Percentiles rank a stretch among this genome's conserved stretches.
phyloP scores from a whole-genome alignment of 1,284 basidiomycete species.

The Cutaneotrichosporon cyanovorans region DNA sequence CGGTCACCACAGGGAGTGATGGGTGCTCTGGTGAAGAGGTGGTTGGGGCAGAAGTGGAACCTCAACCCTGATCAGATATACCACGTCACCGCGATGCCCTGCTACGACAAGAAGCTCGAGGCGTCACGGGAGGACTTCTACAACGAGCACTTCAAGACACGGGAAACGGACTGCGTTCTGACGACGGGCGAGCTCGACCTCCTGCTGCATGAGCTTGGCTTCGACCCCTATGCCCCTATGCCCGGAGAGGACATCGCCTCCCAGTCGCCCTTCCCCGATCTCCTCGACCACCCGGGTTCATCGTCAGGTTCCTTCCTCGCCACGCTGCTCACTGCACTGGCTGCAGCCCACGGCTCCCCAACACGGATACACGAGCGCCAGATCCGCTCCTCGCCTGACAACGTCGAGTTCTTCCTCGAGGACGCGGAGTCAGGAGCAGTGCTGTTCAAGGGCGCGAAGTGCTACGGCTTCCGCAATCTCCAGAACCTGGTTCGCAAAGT shows the following conservation, averaged over 20 bases:
- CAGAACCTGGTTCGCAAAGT: conserved; percentile 95
- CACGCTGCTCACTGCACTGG: conserved; percentile 55
- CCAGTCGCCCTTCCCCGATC: conserved; percentile 55
- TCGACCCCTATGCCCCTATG: conserved; percentile 61
- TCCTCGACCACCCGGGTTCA: conserved; percentile 71
- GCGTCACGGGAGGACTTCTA: conserved; percentile 89
- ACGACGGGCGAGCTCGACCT: conserved; percentile 92
- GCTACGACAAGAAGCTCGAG: conserved; percentile 99
- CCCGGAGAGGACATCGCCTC: conserved; percentile 47
- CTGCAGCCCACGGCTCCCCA: conserved; percentile 50
- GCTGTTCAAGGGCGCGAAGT: conserved; percentile 86
- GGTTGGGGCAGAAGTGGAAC: conserved; percentile 60
- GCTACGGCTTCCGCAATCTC: conserved; percentile 95
- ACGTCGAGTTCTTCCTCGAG: conserved; percentile 58
- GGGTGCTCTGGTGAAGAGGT: conserved; percentile 85
- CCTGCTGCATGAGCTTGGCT: conserved; percentile 72
- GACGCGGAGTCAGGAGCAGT: conserved; percentile 51
- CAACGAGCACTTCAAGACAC: conserved; percentile 64
- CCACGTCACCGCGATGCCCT: conserved; percentile 97
- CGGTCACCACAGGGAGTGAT: conserved; percentile 93
- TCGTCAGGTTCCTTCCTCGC: conserved; percentile 93
- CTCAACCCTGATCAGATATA: conserved; percentile 75
- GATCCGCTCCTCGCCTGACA: conserved; percentile 57
- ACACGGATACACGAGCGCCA: conserved; percentile 54
- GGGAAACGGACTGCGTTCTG: conserved; percentile 95